Evolutionary conservation across 179 eudicot genomes (phyloP).

Genomic region (Silene vulgaris): DNA sequence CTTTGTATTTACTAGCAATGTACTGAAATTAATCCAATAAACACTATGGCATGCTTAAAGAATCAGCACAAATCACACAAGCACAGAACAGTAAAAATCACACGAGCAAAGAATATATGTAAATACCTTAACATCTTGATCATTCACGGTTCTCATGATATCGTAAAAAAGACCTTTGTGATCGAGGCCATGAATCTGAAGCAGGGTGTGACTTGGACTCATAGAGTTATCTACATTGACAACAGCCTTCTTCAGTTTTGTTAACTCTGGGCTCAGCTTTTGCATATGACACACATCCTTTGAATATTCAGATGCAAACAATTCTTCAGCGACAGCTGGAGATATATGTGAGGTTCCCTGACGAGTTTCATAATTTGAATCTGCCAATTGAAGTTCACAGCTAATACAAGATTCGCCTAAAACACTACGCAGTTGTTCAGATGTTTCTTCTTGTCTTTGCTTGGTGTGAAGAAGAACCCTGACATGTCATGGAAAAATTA

Average conservation of each 20-base stretch:
- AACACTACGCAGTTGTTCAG: constrained; percentile 50
- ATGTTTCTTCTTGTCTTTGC: constrained; percentile 57
- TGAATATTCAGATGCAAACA: constrained; percentile 54
- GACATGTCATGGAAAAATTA: constrained; percentile 11
- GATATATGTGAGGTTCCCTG: constrained; percentile 58
- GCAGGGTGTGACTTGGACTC: constrained; percentile 81
- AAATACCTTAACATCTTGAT: constrained; percentile 60
- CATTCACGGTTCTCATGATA: constrained; percentile 74
- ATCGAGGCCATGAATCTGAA: constrained; percentile 75
- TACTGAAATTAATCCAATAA: background rate
- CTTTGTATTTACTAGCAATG: background rate
- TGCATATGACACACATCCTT: constrained; percentile 50
- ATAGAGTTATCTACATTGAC: constrained; percentile 62
- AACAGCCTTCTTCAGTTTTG: constrained; percentile 47
- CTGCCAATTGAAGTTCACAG: constrained; percentile 65
- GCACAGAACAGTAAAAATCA: constrained; percentile 4
- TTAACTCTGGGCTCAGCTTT: constrained; percentile 67
- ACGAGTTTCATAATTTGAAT: constrained; percentile 44
- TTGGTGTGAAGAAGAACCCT: constrained; percentile 71
- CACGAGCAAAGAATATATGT: constrained; percentile 20
- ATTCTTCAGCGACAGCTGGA: constrained; percentile 59
- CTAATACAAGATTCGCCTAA: constrained; percentile 66
- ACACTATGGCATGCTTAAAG: background rate
- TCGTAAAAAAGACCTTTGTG: constrained; percentile 90
- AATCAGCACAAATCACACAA: background rate